A percentile compares a stretch with the other conserved stretches of the same genome.
These are phyloP conservation scores for Candida schatavii DNA, from an alignment of 805 yeast species.

Conservation along the genomic window DNA sequence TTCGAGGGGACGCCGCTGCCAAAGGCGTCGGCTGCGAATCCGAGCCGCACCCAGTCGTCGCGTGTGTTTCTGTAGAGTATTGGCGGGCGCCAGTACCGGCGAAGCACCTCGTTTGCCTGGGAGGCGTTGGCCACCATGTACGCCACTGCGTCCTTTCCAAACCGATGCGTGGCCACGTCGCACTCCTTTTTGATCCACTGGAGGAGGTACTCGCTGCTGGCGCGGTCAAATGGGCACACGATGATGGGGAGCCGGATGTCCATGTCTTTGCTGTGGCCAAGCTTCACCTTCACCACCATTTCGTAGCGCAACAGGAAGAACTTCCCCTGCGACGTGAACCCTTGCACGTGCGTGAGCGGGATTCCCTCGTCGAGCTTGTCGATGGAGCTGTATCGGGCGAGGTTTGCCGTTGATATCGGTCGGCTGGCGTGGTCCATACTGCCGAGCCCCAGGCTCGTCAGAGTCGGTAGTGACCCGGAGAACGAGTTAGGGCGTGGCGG, in stretches of 20 bases:
- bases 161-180: constrained; percentile 37
- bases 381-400: constrained; percentile 19
- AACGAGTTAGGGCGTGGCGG: too few relatives aligned
- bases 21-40: constrained; percentile 34
- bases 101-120: constrained; percentile 18
- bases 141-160: constrained; percentile 31
- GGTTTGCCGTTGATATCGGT: constrained; percentile 16
- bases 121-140: constrained; percentile 18
- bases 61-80: constrained; percentile 26
- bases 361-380: constrained; percentile 36
- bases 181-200: constrained; percentile 55
- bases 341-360: constrained; percentile 45
- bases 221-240: constrained; percentile 51
- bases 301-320: constrained; percentile 53
- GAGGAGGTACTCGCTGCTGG: constrained; percentile 47
- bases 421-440: too few relatives aligned
- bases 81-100: constrained; percentile 24
- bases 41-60: constrained; percentile 38
- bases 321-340: constrained; percentile 50
- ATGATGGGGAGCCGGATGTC: constrained; percentile 51
- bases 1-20: constrained; percentile 17
- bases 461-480: too few relatives aligned
- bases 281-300: constrained; percentile 46
- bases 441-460: too few relatives aligned
- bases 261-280: constrained; percentile 48